Evolutionary conservation across 2,329 filamentous ascomycete species (phyloP).

Genomic region (Penicillium sp.): DNA sequence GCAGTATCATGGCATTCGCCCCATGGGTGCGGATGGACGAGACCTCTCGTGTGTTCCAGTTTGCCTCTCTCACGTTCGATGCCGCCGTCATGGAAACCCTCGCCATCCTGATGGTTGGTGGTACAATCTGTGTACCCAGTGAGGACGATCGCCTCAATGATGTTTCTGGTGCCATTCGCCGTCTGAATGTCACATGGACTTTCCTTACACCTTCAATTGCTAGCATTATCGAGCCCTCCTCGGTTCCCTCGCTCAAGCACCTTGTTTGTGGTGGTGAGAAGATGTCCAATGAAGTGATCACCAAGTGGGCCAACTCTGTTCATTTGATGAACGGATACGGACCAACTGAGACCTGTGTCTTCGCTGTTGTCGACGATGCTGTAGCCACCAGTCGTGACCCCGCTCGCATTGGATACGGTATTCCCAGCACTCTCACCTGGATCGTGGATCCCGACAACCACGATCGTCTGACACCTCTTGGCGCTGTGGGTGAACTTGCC

Average conservation of each 20-base stretch:
- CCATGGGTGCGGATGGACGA: conserved; percentile 28
- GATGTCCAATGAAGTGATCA: conserved; percentile 71
- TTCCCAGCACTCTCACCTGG: conserved; percentile 33
- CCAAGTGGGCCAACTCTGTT: conserved; percentile 61
- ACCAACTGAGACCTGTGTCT: conserved; percentile 39
- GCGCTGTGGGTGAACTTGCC: conserved; percentile 37
- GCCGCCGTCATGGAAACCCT: conserved; percentile 45
- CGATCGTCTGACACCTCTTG: conserved; percentile 39
- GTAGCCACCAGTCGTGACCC: conserved; percentile 30
- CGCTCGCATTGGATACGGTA: conserved; percentile 30
- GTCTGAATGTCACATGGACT: conserved; percentile 53
- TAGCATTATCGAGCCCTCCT: conserved; percentile 42
- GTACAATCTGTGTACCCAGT: conserved; percentile 52
- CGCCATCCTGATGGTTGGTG: conserved; percentile 44
- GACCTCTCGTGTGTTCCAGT: conserved; percentile 41
- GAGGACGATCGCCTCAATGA: conserved; percentile 51
- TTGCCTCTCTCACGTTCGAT: conserved; percentile 51
- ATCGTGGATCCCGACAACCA: conserved; percentile 38
- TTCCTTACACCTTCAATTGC: conserved; percentile 50
- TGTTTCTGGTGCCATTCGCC: conserved; percentile 48
- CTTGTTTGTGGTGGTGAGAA: conserved; percentile 55
- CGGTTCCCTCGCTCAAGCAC: conserved; percentile 44
- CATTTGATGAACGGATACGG: conserved; percentile 44
- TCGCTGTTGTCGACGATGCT: conserved; percentile 32
- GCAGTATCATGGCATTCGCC: conserved; percentile 34